Percentiles rank a stretch among this genome's conserved stretches.
Evolutionary conservation across 495 filamentous ascomycete species (phyloP).

Genomic region (Trichoderma gamsii): DNA sequence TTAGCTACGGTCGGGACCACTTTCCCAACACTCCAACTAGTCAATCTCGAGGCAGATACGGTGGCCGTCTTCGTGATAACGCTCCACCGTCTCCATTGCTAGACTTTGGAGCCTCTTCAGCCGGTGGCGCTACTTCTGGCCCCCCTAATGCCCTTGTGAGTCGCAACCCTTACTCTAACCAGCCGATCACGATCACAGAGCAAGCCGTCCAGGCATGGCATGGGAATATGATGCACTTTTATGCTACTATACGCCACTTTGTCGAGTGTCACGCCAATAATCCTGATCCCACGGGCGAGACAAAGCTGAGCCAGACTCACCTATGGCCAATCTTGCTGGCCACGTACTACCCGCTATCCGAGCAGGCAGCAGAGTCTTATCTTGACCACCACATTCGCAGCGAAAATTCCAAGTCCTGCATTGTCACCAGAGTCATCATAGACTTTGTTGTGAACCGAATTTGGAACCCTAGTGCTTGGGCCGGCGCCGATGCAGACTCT

Average conservation of each 20-base stretch:
- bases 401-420: slow-evolving; percentile 7
- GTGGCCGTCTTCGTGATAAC: not conserved
- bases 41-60: not conserved
- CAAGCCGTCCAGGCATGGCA: slow-evolving; percentile 8
- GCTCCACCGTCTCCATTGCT: not conserved
- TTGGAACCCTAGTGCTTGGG: slow-evolving; percentile 11
- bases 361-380: slow-evolving; percentile 11
- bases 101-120: not conserved
- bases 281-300: not conserved
- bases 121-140: not conserved
- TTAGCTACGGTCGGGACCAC: slow-evolving; percentile 7
- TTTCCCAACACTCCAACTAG: slow-evolving; percentile 4
- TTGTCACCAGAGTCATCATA: slow-evolving; percentile 16
- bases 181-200: slow-evolving; percentile 7
- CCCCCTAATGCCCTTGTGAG: not conserved
- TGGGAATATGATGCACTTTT: slow-evolving; percentile 9
- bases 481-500: slow-evolving; percentile 12
- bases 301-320: slow-evolving; percentile 9
- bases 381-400: slow-evolving; percentile 7
- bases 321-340: slow-evolving; percentile 9
- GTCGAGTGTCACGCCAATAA: slow-evolving; percentile 13
- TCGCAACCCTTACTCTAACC: not conserved
- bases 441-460: slow-evolving; percentile 16
- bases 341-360: slow-evolving; percentile 14
- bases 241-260: slow-evolving; percentile 10